phyloP scores from a whole-genome alignment of 768 basidiomycete genomes.

The Solioccasus polychromus region DNA sequence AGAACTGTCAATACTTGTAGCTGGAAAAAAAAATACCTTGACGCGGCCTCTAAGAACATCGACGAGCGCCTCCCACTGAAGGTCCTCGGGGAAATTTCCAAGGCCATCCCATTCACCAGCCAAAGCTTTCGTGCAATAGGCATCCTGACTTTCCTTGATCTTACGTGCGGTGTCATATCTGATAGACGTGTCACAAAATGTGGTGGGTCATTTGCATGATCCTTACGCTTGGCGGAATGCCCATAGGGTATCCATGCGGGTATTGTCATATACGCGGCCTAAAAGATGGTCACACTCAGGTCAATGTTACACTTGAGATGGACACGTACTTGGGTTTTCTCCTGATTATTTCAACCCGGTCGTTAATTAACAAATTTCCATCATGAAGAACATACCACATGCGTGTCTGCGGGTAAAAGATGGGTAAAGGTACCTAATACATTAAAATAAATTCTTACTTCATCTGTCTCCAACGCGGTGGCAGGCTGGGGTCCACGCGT shows the following conservation, averaged over 20 bases:
- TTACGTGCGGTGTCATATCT: conserved; percentile 53
- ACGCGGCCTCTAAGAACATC: conserved; percentile 85
- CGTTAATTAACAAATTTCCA: background rate
- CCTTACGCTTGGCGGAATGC: conserved; percentile 50
- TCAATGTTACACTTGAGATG: background rate
- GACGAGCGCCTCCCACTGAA: conserved; percentile 74
- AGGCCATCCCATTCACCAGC: conserved; percentile 39
- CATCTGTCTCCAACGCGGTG: conserved; percentile 76
- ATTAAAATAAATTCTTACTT: conserved; percentile 45
- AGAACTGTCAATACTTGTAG: background rate
- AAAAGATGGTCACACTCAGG: background rate
- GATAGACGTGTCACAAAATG: conserved; percentile 1
- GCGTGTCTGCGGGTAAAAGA: conserved; percentile 44
- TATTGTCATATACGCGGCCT: conserved; percentile 31
- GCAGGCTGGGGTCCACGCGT: conserved; percentile 33
- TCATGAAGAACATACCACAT: conserved; percentile 40
- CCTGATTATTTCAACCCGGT: conserved; percentile 26
- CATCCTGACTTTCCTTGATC: conserved; percentile 54
- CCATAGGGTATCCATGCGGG: conserved; percentile 49
- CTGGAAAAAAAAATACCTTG: conserved; percentile 40
- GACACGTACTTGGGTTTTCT: conserved; percentile 44
- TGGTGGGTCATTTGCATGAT: background rate
- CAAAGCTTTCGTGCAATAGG: conserved; percentile 45
- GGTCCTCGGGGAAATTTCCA: conserved; percentile 63
- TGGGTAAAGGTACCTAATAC: conserved; percentile 2